A percentile compares a stretch with the other conserved stretches of the same genome.
phyloP scores from a whole-genome alignment of 257 asterid genomes.

The Capsicum chinense region DNA sequence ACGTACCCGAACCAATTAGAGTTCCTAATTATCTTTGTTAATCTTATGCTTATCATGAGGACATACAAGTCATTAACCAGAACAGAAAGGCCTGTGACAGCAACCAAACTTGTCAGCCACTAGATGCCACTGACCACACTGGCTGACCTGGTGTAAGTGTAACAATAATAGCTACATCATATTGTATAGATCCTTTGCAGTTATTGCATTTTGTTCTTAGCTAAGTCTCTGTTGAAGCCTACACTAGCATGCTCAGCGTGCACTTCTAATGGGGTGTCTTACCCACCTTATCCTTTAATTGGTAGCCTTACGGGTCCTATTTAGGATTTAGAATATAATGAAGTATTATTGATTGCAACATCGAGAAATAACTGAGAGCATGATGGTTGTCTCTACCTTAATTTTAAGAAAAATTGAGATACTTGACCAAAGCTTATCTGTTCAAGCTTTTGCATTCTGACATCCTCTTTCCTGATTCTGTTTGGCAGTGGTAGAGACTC shows the following conservation, averaged over 20 bases:
- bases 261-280: neutral
- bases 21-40: neutral
- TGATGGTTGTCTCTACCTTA: neutral
- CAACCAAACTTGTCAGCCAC: neutral
- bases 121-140: neutral
- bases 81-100: neutral
- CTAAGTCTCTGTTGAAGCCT: conserved; percentile 3
- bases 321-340: neutral
- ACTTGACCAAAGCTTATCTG: conserved; percentile 9
- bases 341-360: conserved; percentile 2
- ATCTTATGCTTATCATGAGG: neutral
- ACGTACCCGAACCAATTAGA: neutral
- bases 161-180: neutral
- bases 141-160: neutral
- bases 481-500: neutral
- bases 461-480: conserved; percentile 12
- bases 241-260: neutral
- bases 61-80: neutral
- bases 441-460: conserved; percentile 16
- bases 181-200: neutral
- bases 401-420: neutral
- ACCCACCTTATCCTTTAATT: neutral
- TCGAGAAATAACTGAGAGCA: neutral
- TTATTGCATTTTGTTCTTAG: neutral
- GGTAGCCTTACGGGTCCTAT: neutral